These are phyloP conservation scores for Penicillium goetzii DNA, from an alignment of 495 filamentous ascomycete genomes.

Conservation along the genomic window DNA sequence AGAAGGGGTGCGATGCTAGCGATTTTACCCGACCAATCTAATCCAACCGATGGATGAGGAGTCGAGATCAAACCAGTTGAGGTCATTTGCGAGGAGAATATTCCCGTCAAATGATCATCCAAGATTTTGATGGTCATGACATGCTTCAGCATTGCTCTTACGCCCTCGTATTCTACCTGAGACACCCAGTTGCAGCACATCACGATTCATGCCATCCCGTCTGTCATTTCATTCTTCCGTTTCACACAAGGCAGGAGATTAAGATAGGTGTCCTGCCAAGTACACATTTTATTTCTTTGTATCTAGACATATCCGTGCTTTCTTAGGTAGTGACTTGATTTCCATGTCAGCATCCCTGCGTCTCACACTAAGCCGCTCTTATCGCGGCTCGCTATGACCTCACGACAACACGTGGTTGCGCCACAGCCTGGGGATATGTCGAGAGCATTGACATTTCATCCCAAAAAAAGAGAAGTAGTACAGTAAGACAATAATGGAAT, in stretches of 20 bases:
- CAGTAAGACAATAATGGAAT: neutral
- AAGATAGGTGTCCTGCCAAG: neutral
- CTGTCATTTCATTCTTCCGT: neutral
- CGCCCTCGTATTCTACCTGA: conserved; percentile 23
- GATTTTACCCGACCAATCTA: conserved; percentile 2
- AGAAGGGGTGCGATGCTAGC: neutral
- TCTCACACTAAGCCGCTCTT: neutral
- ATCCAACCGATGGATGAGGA: neutral
- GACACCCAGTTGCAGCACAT: conserved; percentile 7
- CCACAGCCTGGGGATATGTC: conserved; percentile 19
- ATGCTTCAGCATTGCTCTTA: neutral
- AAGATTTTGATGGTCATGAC: neutral
- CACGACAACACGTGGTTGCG: conserved; percentile 27
- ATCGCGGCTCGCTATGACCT: conserved; percentile 16
- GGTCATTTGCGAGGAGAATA: neutral
- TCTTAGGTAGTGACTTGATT: neutral
- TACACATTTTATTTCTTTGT: neutral
- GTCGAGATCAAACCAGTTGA: neutral
- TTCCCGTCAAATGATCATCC: neutral
- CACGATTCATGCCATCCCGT: neutral
- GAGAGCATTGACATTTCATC: neutral
- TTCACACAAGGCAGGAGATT: neutral
- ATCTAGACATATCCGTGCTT: no score
- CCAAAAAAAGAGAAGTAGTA: neutral
- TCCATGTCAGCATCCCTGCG: conserved; percentile 3